These are phyloP conservation scores for Tilletia setariae DNA, from an alignment of 1,284 basidiomycete genomes.

Conservation along the genomic window DNA sequence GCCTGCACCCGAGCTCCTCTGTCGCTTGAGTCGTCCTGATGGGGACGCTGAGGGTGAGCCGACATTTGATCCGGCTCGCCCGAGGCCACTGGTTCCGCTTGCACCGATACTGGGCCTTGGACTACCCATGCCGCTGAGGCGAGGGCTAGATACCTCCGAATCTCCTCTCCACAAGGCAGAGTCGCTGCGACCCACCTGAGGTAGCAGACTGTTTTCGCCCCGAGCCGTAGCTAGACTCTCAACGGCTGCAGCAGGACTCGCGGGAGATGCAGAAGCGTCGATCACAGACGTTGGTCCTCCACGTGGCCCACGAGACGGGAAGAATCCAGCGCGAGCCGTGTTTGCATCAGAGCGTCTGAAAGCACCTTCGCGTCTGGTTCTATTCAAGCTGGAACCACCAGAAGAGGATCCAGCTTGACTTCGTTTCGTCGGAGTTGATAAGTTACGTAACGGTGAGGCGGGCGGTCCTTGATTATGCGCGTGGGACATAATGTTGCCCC, in stretches of 20 bases:
- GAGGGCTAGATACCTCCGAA: background rate
- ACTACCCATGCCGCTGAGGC: background rate
- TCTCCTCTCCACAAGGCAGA: background rate
- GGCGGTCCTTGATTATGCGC: background rate
- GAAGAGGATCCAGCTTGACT: background rate
- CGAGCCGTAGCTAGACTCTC: conserved; percentile 10
- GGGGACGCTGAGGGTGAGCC: background rate
- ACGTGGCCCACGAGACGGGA: background rate
- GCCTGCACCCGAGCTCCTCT: conserved; percentile 6
- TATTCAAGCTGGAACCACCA: background rate
- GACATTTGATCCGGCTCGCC: background rate
- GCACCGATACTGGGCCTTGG: background rate
- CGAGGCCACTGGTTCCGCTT: background rate
- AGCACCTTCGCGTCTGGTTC: background rate
- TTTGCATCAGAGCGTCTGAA: background rate
- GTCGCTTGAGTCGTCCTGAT: background rate
- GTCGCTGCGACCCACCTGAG: background rate
- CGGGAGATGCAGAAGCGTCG: background rate
- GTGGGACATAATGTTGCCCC: background rate
- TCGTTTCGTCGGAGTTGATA: too few relatives aligned
- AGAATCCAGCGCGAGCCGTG: background rate
- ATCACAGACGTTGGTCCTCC: background rate
- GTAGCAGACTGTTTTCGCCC: background rate
- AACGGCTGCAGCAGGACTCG: conserved; percentile 7
- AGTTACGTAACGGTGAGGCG: background rate